These are phyloP conservation scores for Phytophthora sp. DNA, from an alignment of 352 stramenopile species.

Conservation along the genomic window DNA sequence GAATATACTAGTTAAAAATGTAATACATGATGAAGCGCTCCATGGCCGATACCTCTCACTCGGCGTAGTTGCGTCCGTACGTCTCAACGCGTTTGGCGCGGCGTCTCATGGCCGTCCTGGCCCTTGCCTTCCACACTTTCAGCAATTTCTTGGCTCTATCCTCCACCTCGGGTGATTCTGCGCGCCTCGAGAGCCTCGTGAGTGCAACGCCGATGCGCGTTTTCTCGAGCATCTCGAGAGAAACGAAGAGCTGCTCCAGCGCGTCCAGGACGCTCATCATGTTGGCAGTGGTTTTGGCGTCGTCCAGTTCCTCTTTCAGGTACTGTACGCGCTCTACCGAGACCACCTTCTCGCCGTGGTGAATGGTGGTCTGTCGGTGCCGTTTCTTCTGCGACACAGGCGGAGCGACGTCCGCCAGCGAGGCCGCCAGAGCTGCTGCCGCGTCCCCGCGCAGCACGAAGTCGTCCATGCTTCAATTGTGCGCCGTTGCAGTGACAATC, in stretches of 20 bases:
- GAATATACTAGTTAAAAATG: too few species aligned
- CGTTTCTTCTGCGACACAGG: slow-evolving; percentile 36
- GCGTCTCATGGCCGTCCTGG: slow-evolving; percentile 72
- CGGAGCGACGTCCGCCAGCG: slow-evolving; percentile 10
- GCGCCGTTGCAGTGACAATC: not conserved
- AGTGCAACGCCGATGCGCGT: slow-evolving; percentile 54
- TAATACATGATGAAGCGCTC: slow-evolving; percentile 7
- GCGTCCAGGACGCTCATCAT: slow-evolving; percentile 58
- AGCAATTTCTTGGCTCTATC: slow-evolving; percentile 49
- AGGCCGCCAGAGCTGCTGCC: slow-evolving; percentile 37
- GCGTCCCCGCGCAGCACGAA: slow-evolving; percentile 67
- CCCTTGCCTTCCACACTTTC: slow-evolving; percentile 65
- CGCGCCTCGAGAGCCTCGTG: slow-evolving; percentile 38
- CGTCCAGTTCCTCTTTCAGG: slow-evolving; percentile 73
- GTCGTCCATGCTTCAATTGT: slow-evolving; percentile 49
- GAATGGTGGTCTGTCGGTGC: slow-evolving; percentile 68
- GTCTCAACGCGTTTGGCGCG: slow-evolving; percentile 62
- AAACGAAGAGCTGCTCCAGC: slow-evolving; percentile 76
- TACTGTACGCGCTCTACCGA: slow-evolving; percentile 68
- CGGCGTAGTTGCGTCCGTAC: slow-evolving; percentile 73
- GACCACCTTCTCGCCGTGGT: slow-evolving; percentile 74
- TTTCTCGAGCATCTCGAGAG: slow-evolving; percentile 85
- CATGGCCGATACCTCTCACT: slow-evolving; percentile 37
- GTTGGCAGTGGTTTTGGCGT: slow-evolving; percentile 47
- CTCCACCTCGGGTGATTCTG: slow-evolving; percentile 47